Base-by-base conservation (phyloP, 1,139 yeast genomes). In the Magnusiomyces ingens region DNA sequence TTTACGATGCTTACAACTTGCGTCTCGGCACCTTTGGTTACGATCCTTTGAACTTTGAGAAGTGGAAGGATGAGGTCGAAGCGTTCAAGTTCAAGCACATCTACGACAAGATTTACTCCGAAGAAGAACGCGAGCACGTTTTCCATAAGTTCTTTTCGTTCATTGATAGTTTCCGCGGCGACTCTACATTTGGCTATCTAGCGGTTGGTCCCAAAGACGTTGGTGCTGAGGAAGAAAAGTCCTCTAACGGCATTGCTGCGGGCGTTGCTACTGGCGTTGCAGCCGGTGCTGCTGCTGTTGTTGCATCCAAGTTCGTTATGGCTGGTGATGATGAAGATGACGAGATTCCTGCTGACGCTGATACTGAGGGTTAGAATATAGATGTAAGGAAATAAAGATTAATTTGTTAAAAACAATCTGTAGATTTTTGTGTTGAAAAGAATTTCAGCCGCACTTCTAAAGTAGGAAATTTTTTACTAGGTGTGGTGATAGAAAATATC, bases 91-190 rank as follows among this genome's bases (percentile, higher is more conserved):
- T 81, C 81, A 85, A 84, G 67, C 84, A 77, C 69, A 91, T 93
- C 60, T 93, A 93, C 67, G 96, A 91, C 65, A 89, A 91, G 68
- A 90, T 93, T 55, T 93, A 91, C 67, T 81, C 79, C 46, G 96
- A 90, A 70, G 99, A 93, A 68, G 85, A 81, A 49, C 80, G 80
- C 62, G 97, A 90, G 62, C 89, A 91, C 64, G 86, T 85, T 1
- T 91, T 87, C 71, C 84, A 87, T 60, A 95, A 95, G 0, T 91
- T 91, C 65, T 91, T 86, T 70, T 86, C 88, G 36, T 91, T 86
- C 66, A 83, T 91, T 61, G 98, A 91, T 69, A 80, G 86, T 45
- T 87, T 84, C 69, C 76, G 77, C 53, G 77, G 76, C 15, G 75
- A 73, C 29, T 78, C 80, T 57, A 81, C 86, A 22, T 86, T 88